Base-by-base conservation (phyloP, 768 basidiomycete genomes). In the Boletus tylopilopsis region DNA sequence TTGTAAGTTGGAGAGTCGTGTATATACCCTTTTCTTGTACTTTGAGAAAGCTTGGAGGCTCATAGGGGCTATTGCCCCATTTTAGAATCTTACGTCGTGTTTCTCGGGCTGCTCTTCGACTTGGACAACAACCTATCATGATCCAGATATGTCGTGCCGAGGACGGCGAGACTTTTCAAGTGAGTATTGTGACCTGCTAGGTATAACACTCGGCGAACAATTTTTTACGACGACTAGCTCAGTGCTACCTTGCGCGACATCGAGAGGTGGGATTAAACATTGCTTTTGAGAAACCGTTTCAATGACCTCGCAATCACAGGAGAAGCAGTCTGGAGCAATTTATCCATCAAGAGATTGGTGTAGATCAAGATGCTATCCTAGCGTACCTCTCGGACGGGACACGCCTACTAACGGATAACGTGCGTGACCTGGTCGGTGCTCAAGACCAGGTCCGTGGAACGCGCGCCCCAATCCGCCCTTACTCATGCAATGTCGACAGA, bases 321-420 rank as follows among this genome's bases (percentile, higher is more conserved):
- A 72, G 70, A 29, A 82, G 80, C 33, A 83, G 75, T 57, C 73
- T 93, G n/a, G 88, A 91, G 57, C 51, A 69, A 9, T 89, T 90
- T 55, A 63, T 93, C 9, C 77, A 82, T 36, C 78, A 84, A 61
- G 82, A 90, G 59, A 84, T 81, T 37, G 85, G 85, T 8, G 72
- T 90, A 16, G 81, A 84, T 42, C 77, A 80, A 55, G 82, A 85
- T 39, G 79, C 80, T 21, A 75, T 86, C 10, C 71, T 92, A 27
- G 87, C 87, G 2, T 93, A 89, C 67, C 75, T 90, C 25, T 81
- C 90, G 6, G 89, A 92, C 63, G 90, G 90, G 4, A 76, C 81
- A 37, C 79, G 90, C 44, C 68, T 92, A 19, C 80, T 79, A 18
- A 83, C 74, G 45, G 77, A 79, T 51, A 91, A 90, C 62, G 64